phyloP scores from a whole-genome alignment of 2,329 filamentous ascomycete genomes.

The Botrytis pseudocinerea region DNA sequence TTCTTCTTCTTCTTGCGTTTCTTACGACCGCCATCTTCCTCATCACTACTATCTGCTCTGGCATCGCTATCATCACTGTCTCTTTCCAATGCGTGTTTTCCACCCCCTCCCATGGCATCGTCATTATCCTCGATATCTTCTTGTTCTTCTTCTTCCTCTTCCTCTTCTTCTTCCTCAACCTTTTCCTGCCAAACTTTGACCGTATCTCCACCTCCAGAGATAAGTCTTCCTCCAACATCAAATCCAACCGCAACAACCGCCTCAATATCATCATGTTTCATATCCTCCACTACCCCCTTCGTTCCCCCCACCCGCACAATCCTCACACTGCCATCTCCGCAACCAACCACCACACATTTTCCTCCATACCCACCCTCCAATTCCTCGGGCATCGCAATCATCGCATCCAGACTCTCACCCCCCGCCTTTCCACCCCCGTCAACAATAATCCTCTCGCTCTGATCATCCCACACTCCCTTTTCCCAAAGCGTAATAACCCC shows the following conservation, averaged over 20 bases:
- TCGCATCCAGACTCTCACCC: slow-evolving; percentile 78
- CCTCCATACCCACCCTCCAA: slow-evolving; percentile 59
- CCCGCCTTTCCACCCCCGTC: slow-evolving; percentile 59
- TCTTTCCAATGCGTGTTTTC: slow-evolving; percentile 37
- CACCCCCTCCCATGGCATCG: slow-evolving; percentile 45
- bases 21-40: slow-evolving; percentile 32
- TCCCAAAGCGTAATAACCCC: slow-evolving; percentile 94
- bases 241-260: slow-evolving; percentile 80
- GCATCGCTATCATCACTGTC: slow-evolving; percentile 37
- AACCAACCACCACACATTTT: slow-evolving; percentile 75
- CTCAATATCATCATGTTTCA: slow-evolving; percentile 81
- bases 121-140: slow-evolving; percentile 42
- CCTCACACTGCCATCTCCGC: slow-evolving; percentile 76
- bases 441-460: slow-evolving; percentile 83
- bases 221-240: slow-evolving; percentile 81
- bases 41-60: slow-evolving; percentile 50
- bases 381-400: slow-evolving; percentile 69
- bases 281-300: slow-evolving; percentile 66
- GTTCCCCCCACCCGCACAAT: slow-evolving; percentile 73
- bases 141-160: slow-evolving; percentile 50
- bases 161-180: slow-evolving; percentile 51
- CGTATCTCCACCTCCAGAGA: slow-evolving; percentile 81
- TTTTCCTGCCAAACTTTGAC: slow-evolving; percentile 90
- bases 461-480: slow-evolving; percentile 90
- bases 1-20: slow-evolving; percentile 41